Conservation (phyloP, 2,329 filamentous ascomycete genomes). For the Bimuria novae-zelandiae region DNA sequence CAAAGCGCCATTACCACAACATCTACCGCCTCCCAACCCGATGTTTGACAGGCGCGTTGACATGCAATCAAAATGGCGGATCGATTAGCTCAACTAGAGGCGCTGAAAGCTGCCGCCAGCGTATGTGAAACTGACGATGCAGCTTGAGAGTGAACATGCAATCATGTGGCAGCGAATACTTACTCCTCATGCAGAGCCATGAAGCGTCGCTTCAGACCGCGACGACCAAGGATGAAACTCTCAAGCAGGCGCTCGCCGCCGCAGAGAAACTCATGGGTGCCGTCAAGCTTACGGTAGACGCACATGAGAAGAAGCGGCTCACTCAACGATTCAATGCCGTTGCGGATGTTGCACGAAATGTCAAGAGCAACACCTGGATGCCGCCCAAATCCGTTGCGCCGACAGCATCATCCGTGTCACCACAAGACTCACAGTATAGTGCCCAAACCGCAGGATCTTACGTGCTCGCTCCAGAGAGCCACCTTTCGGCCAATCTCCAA, state of each 20-base stretch:
- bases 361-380: constrained; percentile 61
- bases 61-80: constrained; percentile 31
- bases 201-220: constrained; percentile 55
- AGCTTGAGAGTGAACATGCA: not conserved
- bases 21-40: not conserved
- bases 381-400: constrained; percentile 12
- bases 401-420: constrained; percentile 1
- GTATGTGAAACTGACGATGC: constrained; percentile 35
- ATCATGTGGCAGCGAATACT: constrained; percentile 15
- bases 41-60: not conserved
- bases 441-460: no score
- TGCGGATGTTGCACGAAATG: constrained; percentile 72
- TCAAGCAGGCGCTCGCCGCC: constrained; percentile 75
- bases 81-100: constrained; percentile 27
- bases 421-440: not conserved
- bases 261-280: constrained; percentile 84
- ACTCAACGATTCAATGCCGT: constrained; percentile 71
- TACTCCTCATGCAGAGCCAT: constrained; percentile 27
- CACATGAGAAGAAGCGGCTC: constrained; percentile 69
- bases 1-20: not conserved
- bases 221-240: constrained; percentile 64
- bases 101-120: constrained; percentile 38
- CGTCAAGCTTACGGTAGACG: constrained; percentile 61
- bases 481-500: no score
- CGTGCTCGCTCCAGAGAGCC: no score